A percentile compares a stretch with the other conserved stretches of the same genome.
These are phyloP conservation scores for Plectranthus barbatus DNA, from an alignment of 257 asterid genomes.

Conservation along the genomic window DNA sequence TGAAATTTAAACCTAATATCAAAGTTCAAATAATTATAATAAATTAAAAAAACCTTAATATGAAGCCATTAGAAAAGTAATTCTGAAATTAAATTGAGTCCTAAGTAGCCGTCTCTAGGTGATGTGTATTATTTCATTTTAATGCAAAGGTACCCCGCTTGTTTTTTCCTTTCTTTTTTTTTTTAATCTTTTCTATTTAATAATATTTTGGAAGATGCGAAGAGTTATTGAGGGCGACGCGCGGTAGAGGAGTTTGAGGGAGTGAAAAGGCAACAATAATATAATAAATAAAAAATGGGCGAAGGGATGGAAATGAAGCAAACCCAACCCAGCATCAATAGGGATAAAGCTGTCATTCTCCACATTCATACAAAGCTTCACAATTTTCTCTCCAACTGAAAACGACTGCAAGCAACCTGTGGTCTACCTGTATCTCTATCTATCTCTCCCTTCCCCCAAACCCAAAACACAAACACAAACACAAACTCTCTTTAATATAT, in stretches of 20 bases:
- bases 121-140: too few relatives aligned
- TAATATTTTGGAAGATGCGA: too few relatives aligned
- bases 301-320: background rate
- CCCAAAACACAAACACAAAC: background rate
- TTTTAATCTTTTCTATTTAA: too few relatives aligned
- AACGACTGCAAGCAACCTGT: conserved; percentile 73
- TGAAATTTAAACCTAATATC: too few relatives aligned
- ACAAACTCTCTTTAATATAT: background rate
- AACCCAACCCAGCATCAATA: background rate
- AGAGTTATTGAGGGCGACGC: conserved; percentile 2
- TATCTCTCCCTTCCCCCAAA: background rate
- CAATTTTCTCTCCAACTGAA: conserved; percentile 40
- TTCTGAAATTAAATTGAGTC: too few relatives aligned
- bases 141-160: too few relatives aligned
- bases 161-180: too few relatives aligned
- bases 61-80: too few relatives aligned
- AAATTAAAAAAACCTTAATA: too few relatives aligned
- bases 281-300: conserved; percentile 19
- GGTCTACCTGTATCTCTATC: conserved; percentile 47
- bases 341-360: conserved; percentile 29
- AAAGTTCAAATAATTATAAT: too few relatives aligned
- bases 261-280: background rate
- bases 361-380: conserved; percentile 18
- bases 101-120: too few relatives aligned
- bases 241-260: background rate